phyloP scores from a whole-genome alignment of 352 stramenopile genomes.

The Pythium phragmitis region DNA sequence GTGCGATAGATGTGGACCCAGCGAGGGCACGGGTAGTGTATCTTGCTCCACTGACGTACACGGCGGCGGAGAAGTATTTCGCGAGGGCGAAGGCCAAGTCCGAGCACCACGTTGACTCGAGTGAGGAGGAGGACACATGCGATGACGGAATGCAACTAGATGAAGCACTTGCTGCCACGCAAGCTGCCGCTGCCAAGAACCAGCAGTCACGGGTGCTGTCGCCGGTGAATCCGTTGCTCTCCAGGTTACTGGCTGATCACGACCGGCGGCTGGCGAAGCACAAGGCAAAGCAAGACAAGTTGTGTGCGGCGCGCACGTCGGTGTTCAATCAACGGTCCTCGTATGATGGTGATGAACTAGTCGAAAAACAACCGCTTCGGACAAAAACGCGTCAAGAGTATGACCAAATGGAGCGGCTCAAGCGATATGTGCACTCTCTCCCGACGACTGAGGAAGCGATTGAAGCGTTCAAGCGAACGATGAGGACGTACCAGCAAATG shows the following conservation, averaged over 20 bases:
- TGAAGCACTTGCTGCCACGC: neutral
- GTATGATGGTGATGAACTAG: neutral
- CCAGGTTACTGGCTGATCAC: conserved; percentile 13
- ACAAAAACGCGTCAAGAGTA: conserved; percentile 21
- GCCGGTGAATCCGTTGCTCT: conserved; percentile 2
- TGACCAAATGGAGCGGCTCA: conserved; percentile 46
- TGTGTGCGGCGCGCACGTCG: conserved; percentile 2
- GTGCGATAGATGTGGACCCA: conserved; percentile 19
- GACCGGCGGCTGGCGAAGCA: neutral
- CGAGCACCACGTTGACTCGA: neutral
- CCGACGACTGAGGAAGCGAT: conserved; percentile 44
- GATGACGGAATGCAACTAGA: neutral
- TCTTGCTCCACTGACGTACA: conserved; percentile 23
- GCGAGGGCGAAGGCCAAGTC: conserved; percentile 13
- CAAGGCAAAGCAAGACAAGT: conserved; percentile 18
- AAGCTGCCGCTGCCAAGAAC: neutral
- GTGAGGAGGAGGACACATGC: neutral
- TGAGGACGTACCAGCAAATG: conserved; percentile 44
- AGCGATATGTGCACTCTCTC: conserved; percentile 39
- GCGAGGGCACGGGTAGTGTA: conserved; percentile 25
- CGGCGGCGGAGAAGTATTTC: conserved; percentile 30
- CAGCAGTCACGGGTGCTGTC: neutral
- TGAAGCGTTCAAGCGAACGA: conserved; percentile 41
- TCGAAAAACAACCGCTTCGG: neutral
- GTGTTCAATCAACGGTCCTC: conserved; percentile 19